Base-by-base conservation (phyloP, 2,329 filamentous ascomycete genomes). In the Dothiorella sarmentorum region DNA sequence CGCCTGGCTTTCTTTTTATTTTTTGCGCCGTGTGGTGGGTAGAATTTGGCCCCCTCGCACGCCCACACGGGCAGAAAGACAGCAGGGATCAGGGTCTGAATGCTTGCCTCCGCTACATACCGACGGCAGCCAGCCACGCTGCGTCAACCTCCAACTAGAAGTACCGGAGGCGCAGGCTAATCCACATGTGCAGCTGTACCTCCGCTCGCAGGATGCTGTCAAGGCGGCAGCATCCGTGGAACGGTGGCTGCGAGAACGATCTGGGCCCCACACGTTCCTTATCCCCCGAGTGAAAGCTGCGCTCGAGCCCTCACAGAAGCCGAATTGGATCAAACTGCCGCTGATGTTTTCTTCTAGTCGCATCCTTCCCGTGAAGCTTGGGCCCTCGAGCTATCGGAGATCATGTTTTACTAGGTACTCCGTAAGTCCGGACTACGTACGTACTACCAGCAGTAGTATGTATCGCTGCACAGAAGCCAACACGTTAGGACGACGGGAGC, bases 351-450 rank as follows among this genome's bases (percentile, higher is more conserved):
- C 17, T 38, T 26, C 27, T 27, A 38, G 49, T 27, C 33, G 18
- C 49, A 52, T 52, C 49, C 33, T 52, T 52, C 49, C 49, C 49
- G 49, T n/a, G 20, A 20, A 37, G 49, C 49, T 52, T 10, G 49
- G 49, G 49, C 49, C 49, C n/a, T n/a, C 31, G 31, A 29, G 24
- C 33, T 18, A 52, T 52, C 49, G 49, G 49, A 52, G 49, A 52
- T 52, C 49, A 52, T 33, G 29, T 38, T 35, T 7, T 52, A n/a
- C 49, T 40, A 52, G 33, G n/a, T n/a, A n/a, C n/a, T n/a, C n/a
- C n/a, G n/a, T n/a, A n/a, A n/a, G n/a, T n/a, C n/a, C n/a, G n/a
- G n/a, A n/a, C 44, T 47, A 27, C 44, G 44, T 51, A 24, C 45
- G 45, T 51, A 35, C 15, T 20, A 29, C 15, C 33, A 15, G 20